Evolutionary conservation across 2,329 filamentous ascomycete genomes (phyloP).

Genomic region (Graphilbum ipis-grandicollis): DNA sequence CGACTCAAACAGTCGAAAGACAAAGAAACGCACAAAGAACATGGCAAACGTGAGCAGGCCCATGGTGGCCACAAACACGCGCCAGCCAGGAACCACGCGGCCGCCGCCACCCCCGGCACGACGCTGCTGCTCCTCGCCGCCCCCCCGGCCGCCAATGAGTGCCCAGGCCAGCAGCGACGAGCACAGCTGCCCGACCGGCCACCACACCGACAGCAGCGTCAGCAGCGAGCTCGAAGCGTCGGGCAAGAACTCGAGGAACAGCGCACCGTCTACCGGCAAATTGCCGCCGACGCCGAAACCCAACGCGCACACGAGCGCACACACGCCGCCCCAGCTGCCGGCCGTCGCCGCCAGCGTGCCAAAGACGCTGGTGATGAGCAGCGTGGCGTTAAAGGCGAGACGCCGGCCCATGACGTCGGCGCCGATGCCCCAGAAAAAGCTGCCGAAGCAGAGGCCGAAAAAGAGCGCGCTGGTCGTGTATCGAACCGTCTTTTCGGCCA

Average conservation of each 20-base stretch:
- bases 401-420: constrained; percentile 65
- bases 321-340: constrained; percentile 48
- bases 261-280: constrained; percentile 59
- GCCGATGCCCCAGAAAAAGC: constrained; percentile 64
- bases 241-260: constrained; percentile 74
- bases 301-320: constrained; percentile 40
- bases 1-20: constrained; percentile 72
- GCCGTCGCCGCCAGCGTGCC: constrained; percentile 53
- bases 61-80: constrained; percentile 53
- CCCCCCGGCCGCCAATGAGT: constrained; percentile 55
- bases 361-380: constrained; percentile 59
- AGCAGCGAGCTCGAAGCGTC: constrained; percentile 55
- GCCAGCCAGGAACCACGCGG: constrained; percentile 74
- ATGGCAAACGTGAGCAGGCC: constrained; percentile 58
- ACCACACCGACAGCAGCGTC: constrained; percentile 72
- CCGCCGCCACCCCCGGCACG: too few species aligned
- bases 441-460: constrained; percentile 59
- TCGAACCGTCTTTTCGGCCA: constrained; percentile 52
- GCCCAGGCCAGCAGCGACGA: constrained; percentile 59
- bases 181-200: constrained; percentile 66
- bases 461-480: constrained; percentile 70
- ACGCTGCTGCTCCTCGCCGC: too few species aligned
- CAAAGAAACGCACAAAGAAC: constrained; percentile 62
- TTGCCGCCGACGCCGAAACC: constrained; percentile 61
- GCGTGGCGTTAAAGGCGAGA: constrained; percentile 64